Evolutionary conservation across 192 early-diverging fungal genomes (phyloP).

Genomic region (Dissophora ornata): DNA sequence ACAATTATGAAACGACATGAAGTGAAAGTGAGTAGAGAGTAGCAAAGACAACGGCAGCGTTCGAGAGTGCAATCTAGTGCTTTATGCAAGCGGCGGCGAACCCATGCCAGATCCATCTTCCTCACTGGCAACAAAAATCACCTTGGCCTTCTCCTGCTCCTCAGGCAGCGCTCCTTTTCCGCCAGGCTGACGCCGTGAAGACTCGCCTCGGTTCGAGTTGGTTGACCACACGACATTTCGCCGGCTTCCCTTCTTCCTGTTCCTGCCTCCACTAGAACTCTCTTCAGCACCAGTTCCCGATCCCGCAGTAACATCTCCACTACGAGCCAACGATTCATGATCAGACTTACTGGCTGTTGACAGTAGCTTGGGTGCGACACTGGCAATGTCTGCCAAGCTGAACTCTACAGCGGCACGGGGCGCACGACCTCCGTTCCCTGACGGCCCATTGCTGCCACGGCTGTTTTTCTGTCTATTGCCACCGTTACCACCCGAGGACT

Average conservation of each 20-base stretch:
- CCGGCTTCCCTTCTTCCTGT: slow-evolving; percentile 21
- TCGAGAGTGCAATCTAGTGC: no score
- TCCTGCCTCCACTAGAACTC: neutral
- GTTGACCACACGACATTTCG: slow-evolving; percentile 44
- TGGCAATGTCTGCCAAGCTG: slow-evolving; percentile 48
- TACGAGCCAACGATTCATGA: neutral
- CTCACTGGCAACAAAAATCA: slow-evolving; percentile 17
- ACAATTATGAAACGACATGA: no score
- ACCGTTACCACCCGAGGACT: slow-evolving; percentile 13
- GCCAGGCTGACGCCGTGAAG: slow-evolving; percentile 12
- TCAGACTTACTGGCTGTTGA: slow-evolving; percentile 3
- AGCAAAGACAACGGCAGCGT: no score
- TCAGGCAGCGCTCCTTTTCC: neutral
- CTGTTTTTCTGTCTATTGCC: slow-evolving; percentile 11
- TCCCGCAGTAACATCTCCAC: neutral
- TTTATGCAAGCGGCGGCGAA: no score
- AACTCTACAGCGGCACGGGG: slow-evolving; percentile 40
- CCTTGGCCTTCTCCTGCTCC: slow-evolving; percentile 13
- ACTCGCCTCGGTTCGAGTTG: slow-evolving; percentile 49
- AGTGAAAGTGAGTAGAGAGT: no score
- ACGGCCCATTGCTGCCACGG: slow-evolving; percentile 8
- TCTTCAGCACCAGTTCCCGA: neutral
- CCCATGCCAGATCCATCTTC: neutral
- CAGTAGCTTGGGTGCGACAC: slow-evolving; percentile 28
- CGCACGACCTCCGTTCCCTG: slow-evolving; percentile 16